These are phyloP conservation scores for Chrysoporthe austroafricana DNA, from an alignment of 2,329 filamentous ascomycete species.

Conservation along the genomic window DNA sequence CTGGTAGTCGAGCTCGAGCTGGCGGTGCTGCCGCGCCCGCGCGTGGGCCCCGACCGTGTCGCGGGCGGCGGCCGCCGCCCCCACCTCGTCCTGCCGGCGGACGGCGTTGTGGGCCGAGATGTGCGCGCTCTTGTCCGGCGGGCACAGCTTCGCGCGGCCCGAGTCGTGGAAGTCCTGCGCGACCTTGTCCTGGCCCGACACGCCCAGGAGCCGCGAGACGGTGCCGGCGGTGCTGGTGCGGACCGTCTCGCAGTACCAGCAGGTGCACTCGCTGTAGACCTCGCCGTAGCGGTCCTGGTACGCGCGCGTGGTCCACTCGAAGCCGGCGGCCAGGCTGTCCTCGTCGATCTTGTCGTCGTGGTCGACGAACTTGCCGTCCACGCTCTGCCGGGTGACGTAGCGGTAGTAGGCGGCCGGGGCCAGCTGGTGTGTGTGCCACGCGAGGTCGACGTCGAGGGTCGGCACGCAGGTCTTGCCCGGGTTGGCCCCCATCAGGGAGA, in stretches of 20 bases:
- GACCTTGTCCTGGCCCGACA: slow-evolving; percentile 50
- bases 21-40: slow-evolving; percentile 36
- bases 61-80: slow-evolving; percentile 31
- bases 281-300: slow-evolving; percentile 69
- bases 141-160: slow-evolving; percentile 52
- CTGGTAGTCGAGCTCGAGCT: slow-evolving; percentile 59
- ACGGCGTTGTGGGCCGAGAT: slow-evolving; percentile 77
- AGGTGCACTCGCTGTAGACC: slow-evolving; percentile 77
- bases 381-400: slow-evolving; percentile 53
- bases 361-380: slow-evolving; percentile 63
- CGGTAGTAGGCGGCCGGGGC: slow-evolving; percentile 64
- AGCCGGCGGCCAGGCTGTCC: slow-evolving; percentile 62
- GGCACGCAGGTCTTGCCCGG: slow-evolving; percentile 61
- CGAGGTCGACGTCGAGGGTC: slow-evolving; percentile 75
- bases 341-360: slow-evolving; percentile 86
- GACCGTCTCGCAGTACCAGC: slow-evolving; percentile 82
- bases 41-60: slow-evolving; percentile 44
- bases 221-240: slow-evolving; percentile 58
- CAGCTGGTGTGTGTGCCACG: slow-evolving; percentile 83
- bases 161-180: slow-evolving; percentile 52
- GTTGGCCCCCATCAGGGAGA: slow-evolving; percentile 58
- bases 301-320: slow-evolving; percentile 72
- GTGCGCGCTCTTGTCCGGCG: slow-evolving; percentile 65
- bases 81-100: slow-evolving; percentile 21
- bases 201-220: slow-evolving; percentile 49